phyloP scores from a whole-genome alignment of 257 asterid genomes.

The Nicotiana otophora region DNA sequence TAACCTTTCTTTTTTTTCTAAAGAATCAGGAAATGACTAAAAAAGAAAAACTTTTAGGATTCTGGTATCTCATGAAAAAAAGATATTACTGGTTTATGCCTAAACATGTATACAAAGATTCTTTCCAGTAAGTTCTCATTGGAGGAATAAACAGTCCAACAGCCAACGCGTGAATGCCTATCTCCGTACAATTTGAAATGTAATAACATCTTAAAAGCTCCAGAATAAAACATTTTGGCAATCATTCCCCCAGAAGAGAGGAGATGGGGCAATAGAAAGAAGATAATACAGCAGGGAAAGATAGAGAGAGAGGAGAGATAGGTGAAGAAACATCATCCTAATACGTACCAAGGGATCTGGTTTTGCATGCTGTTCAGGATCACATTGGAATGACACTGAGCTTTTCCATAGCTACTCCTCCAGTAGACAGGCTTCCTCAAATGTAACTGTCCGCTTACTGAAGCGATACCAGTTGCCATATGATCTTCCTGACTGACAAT shows the following conservation, averaged over 20 bases:
- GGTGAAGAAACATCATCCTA: not conserved
- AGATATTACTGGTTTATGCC: not conserved
- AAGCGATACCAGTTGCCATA: constrained; percentile 71
- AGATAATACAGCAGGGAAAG: not conserved
- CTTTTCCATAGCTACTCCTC: constrained; percentile 41
- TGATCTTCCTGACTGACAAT: constrained; percentile 25
- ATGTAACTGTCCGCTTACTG: constrained; percentile 46
- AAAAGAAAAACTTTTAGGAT: not conserved
- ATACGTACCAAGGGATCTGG: constrained; percentile 57
- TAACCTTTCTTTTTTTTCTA: not conserved
- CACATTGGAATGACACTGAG: constrained; percentile 30
- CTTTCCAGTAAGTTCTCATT: not conserved
- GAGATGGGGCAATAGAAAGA: not conserved
- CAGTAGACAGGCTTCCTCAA: constrained; percentile 33
- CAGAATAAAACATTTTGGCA: not conserved
- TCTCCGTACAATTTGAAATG: not conserved
- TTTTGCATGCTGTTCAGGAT: constrained; percentile 38
- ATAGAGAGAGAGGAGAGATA: not conserved
- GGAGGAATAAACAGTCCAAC: not conserved
- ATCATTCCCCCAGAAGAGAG: not conserved
- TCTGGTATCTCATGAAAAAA: not conserved
- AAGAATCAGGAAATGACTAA: not conserved
- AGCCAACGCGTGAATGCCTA: not conserved
- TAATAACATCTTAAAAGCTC: not conserved
- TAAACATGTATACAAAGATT: not conserved